Conservation (phyloP, 768 basidiomycete genomes). For the Leccinum broughii region DNA sequence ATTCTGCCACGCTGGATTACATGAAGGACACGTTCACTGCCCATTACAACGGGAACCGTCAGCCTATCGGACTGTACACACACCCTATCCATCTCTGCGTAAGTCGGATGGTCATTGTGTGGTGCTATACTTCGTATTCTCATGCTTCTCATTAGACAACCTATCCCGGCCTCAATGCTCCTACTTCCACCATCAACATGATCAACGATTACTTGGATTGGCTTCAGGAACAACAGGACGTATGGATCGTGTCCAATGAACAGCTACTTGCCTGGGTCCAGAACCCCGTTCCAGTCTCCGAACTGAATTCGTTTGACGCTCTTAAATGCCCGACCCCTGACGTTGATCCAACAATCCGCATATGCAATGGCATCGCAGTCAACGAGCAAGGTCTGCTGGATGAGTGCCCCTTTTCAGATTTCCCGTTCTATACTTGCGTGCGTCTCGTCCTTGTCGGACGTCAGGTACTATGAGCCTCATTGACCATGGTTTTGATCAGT, state of each 20-base stretch:
- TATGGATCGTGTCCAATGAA: constrained; percentile 6
- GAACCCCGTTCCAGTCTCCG: background rate
- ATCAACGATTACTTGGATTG: constrained; percentile 3
- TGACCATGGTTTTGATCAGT: background rate
- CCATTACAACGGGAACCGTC: too few species aligned
- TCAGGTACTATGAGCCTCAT: background rate
- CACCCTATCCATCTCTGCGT: too few species aligned
- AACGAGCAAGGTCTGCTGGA: background rate
- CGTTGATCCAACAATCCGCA: background rate
- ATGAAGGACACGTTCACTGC: too few species aligned
- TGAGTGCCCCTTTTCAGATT: background rate
- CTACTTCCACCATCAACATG: constrained; percentile 3
- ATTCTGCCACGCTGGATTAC: too few species aligned
- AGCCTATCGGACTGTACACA: too few species aligned
- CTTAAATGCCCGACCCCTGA: background rate
- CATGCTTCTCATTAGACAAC: background rate
- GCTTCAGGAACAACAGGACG: constrained; percentile 1
- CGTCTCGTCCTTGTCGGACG: background rate
- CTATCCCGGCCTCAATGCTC: constrained; percentile 1
- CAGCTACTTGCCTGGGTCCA: background rate
- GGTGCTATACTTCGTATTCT: background rate
- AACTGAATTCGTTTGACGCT: background rate
- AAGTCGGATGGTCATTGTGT: background rate
- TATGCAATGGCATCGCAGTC: background rate
- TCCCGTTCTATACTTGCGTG: background rate